Conservation (phyloP, 352 stramenopile genomes). For the Pythium folliculosum region DNA sequence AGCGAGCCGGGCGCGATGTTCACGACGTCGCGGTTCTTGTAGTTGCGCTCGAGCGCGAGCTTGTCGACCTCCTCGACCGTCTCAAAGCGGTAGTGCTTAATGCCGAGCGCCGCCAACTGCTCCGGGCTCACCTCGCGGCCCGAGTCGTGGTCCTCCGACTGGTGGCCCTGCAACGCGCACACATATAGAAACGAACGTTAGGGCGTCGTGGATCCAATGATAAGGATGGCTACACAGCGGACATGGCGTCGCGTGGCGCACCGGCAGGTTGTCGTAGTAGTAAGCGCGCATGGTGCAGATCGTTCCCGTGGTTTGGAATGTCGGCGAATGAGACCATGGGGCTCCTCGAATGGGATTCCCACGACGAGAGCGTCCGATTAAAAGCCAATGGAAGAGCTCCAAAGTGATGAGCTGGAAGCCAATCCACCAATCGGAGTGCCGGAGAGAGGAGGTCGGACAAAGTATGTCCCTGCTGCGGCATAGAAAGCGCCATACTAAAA, state of each 20-base stretch:
- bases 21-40: conserved; percentile 33
- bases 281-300: conserved; percentile 24
- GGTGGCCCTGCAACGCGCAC: conserved; percentile 18
- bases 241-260: not conserved
- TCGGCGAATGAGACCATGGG: conserved; percentile 24
- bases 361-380: not conserved
- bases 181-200: not conserved
- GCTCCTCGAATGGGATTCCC: not conserved
- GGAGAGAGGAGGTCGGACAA: not conserved
- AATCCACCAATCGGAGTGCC: conserved; percentile 20
- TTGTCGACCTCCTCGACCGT: conserved; percentile 27
- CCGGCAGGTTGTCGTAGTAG: conserved; percentile 33
- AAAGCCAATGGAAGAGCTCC: conserved; percentile 15
- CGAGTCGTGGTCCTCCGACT: conserved; percentile 27
- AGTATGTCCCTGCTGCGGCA: too few species aligned
- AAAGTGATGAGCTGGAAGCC: conserved; percentile 20
- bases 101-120: conserved; percentile 24
- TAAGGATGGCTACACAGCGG: not conserved
- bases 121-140: conserved; percentile 20
- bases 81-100: conserved; percentile 29
- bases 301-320: not conserved
- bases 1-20: conserved; percentile 30
- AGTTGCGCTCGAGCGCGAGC: conserved; percentile 26
- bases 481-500: too few species aligned
- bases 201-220: not conserved